phyloP scores from a whole-genome alignment of 768 basidiomycete genomes.

The Tephrocybe sp. region DNA sequence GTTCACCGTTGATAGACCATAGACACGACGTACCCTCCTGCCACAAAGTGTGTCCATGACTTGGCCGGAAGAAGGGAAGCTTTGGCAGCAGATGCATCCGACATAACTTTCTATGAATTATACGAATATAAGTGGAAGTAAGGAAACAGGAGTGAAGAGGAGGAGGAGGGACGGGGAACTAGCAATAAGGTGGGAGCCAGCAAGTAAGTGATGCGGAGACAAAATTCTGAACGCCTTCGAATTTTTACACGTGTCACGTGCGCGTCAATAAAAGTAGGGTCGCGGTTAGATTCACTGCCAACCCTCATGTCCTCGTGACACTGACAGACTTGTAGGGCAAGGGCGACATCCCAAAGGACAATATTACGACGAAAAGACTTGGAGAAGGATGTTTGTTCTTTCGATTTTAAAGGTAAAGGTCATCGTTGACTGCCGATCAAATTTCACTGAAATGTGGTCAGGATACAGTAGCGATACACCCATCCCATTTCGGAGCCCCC shows the following conservation, averaged over 20 bases:
- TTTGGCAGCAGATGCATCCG: constrained; percentile 28
- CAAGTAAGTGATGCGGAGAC: not conserved
- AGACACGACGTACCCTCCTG: constrained; percentile 68
- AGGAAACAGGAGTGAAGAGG: not conserved
- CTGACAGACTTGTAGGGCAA: not conserved
- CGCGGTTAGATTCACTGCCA: constrained; percentile 11
- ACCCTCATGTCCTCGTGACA: constrained; percentile 12
- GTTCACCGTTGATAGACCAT: not conserved
- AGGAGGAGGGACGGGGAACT: not conserved
- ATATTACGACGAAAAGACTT: not conserved
- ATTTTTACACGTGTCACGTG: constrained; percentile 17
- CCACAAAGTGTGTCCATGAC: constrained; percentile 83
- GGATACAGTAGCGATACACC: constrained; percentile 92
- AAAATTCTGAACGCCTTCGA: constrained; percentile 1
- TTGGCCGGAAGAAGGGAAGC: constrained; percentile 56
- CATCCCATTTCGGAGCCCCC: constrained; percentile 78
- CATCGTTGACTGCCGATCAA: not conserved
- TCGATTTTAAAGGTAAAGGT: constrained; percentile 39
- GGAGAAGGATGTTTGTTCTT: constrained; percentile 39
- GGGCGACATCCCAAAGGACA: not conserved
- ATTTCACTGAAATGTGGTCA: constrained; percentile 25
- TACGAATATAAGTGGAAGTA: not conserved
- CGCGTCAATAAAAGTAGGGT: constrained; percentile 10
- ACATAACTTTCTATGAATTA: constrained; percentile 12
- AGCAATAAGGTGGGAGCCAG: not conserved